Evolutionary conservation across 2,329 filamentous ascomycete species (phyloP), one percentile per base, ranked within the genome.

Genomic region (Ceratocystiopsis minuta): DNA sequence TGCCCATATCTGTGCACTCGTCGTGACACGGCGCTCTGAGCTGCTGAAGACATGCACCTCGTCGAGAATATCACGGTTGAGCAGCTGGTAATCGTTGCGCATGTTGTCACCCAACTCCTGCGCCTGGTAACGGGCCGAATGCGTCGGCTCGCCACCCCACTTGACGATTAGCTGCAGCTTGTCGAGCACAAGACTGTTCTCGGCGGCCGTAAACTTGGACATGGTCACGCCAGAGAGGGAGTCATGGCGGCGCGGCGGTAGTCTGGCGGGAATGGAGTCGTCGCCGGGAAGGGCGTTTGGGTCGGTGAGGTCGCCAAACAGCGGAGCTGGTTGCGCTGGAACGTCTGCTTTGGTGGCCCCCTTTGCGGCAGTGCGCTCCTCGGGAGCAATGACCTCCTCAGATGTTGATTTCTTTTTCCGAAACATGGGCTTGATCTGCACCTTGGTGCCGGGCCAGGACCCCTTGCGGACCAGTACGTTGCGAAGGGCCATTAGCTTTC

Each of bases 381-480:
- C 45, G 3, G 55, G 39, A 45, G 63, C 45, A 2, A 16, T 16
- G 2, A 31, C 56, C 48, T 78, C 48, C 13, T 48, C 73, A 40
- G 81, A 73, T 3, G 76, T 72, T 3, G 76, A 72, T 53, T 77
- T 84, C 53, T 85, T 78, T 63, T 88, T 94, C 40, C 87, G 78
- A 60, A 98, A 98, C 86, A 98, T 94, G 11, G 90, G 90, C 60
- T 98, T 98, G 57, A 98, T 96, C 60, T 98, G 90, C 2, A 98
- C 86, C 58, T 98, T 98, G 1, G 90, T 98, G 0, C 90, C 90
- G 4, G 86, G 79, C 81, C 88, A 95, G 16, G 77, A 78, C 2
- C 87, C 86, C 59, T 98, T 98, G 61, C 90, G 92, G 36, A 84
- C 77, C 7, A 98, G 64, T 6, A 92, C 88, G 48, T 88, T 88